Percentiles rank a stretch among this genome's conserved stretches.
Evolutionary conservation across 306 rosid species (phyloP).

Genomic region (Trifolium fragiferum): DNA sequence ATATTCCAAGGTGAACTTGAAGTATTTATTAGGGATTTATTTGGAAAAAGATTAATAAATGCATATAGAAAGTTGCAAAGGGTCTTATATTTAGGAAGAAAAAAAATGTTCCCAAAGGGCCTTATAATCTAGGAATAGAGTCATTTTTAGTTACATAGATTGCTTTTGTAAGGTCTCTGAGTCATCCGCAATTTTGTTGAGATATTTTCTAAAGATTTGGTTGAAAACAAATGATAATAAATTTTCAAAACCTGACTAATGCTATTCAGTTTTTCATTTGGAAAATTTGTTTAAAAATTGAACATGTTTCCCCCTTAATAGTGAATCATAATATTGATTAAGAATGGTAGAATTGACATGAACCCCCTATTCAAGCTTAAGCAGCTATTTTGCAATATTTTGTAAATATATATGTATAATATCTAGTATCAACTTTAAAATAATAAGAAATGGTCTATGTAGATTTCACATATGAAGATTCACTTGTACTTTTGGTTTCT

Average conservation of each 20-base stretch:
- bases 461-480: conserved; percentile 6
- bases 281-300: conserved; percentile 1
- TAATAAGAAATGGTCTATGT: not conserved
- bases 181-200: not conserved
- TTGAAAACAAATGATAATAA: not conserved
- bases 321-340: not conserved
- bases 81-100: too few relatives aligned
- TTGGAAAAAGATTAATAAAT: too few relatives aligned
- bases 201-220: not conserved
- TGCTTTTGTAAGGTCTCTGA: not conserved
- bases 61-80: too few relatives aligned
- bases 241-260: conserved; percentile 8
- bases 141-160: not conserved
- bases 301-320: not conserved
- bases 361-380: conserved; percentile 1
- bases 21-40: too few relatives aligned
- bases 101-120: too few relatives aligned
- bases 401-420: not conserved
- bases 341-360: conserved; percentile 15
- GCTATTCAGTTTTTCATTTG: not conserved
- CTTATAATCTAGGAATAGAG: too few relatives aligned
- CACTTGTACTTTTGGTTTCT: not conserved
- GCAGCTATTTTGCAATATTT: not conserved
- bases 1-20: too few relatives aligned
- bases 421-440: conserved; percentile 8